Conservation (phyloP, 208 protist genomes). For the Trypanosoma brucei region DNA sequence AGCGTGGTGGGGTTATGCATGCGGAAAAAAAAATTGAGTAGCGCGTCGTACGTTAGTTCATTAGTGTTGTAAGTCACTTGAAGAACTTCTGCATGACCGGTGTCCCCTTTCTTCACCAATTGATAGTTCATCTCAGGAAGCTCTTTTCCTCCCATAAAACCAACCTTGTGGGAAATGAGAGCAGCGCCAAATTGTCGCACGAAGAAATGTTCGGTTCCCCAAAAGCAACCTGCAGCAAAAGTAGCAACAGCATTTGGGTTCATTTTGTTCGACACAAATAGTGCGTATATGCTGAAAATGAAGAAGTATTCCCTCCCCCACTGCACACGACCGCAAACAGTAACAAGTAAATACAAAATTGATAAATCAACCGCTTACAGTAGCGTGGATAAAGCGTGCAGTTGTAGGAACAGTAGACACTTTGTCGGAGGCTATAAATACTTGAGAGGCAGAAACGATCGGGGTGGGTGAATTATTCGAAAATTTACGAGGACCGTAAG, state of each 20-base stretch:
- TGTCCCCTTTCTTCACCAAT: constrained; percentile 90
- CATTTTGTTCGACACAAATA: constrained; percentile 3
- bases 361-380: no score
- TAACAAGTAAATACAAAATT: no score
- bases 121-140: constrained; percentile 69
- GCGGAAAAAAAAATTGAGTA: constrained; percentile 92
- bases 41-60: constrained; percentile 75
- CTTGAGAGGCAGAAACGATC: no score
- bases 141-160: constrained; percentile 86
- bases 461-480: no score
- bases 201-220: constrained; percentile 92
- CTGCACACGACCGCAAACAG: no score
- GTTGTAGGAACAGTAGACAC: no score
- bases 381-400: no score
- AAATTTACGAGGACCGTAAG: no score
- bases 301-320: not conserved
- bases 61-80: constrained; percentile 80
- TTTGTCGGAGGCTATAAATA: no score
- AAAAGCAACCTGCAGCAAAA: constrained; percentile 91
- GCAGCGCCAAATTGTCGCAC: constrained; percentile 74
- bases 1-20: constrained; percentile 93
- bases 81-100: constrained; percentile 94
- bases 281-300: not conserved
- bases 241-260: constrained; percentile 43
- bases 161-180: constrained; percentile 71